phyloP scores from a whole-genome alignment of 805 yeast species.

The Pichia nakasei region DNA sequence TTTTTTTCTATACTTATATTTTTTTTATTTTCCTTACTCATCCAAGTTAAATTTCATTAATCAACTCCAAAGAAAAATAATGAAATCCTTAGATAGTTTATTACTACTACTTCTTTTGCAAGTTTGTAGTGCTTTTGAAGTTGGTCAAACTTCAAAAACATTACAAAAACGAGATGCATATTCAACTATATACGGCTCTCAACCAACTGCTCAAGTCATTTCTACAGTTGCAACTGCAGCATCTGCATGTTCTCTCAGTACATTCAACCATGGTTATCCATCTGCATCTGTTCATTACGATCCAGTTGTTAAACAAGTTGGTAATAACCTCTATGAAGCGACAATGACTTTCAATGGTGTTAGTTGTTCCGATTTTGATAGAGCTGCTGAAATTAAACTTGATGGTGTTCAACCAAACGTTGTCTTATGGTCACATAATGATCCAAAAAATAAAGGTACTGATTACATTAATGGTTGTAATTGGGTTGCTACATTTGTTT shows the following conservation, averaged over 20 bases:
- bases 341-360: constrained; percentile 12
- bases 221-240: neutral
- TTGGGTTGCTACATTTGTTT: constrained; percentile 19
- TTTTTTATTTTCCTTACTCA: too few species aligned
- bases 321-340: constrained; percentile 6
- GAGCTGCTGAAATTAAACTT: constrained; percentile 18
- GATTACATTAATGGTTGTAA: constrained; percentile 17
- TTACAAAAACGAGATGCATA: neutral
- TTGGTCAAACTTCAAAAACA: neutral
- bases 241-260: neutral
- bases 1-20: too few species aligned
- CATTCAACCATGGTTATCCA: constrained; percentile 8
- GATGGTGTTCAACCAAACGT: constrained; percentile 18
- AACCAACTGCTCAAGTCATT: neutral
- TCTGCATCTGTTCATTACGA: constrained; percentile 9
- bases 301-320: constrained; percentile 4
- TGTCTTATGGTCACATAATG: constrained; percentile 19
- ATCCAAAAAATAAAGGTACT: constrained; percentile 5
- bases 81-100: neutral
- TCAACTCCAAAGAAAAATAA: too few species aligned
- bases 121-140: neutral
- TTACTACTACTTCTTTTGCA: neutral
- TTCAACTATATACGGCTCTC: neutral
- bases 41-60: neutral
- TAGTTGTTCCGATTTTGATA: constrained; percentile 4